Conservation (phyloP, 257 asterid genomes). For the Salvia rosmarinus region DNA sequence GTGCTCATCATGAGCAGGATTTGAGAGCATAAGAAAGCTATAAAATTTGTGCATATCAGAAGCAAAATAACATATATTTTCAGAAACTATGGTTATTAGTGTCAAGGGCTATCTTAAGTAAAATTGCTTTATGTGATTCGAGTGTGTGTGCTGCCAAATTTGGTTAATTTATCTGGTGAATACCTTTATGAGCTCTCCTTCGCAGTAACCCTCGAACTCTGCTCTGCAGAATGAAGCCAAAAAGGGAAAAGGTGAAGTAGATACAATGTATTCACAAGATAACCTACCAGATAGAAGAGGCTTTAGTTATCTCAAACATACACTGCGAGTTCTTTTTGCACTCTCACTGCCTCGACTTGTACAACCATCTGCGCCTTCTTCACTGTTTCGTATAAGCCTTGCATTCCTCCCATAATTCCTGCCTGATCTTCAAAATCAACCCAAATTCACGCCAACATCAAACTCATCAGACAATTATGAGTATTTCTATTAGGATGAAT, state of each 20-base stretch:
- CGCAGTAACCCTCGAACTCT: constrained; percentile 83
- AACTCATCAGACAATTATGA: background rate
- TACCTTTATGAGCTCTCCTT: constrained; percentile 83
- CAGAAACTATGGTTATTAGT: background rate
- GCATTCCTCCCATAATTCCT: constrained; percentile 73
- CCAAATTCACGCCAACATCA: constrained; percentile 7
- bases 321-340: constrained; percentile 73
- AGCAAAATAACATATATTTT: background rate
- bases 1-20: background rate
- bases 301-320: constrained; percentile 35
- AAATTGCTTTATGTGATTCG: constrained; percentile 16
- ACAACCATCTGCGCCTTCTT: constrained; percentile 83
- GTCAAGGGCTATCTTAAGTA: background rate
- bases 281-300: background rate
- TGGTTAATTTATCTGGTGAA: background rate
- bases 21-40: background rate
- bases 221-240: constrained; percentile 50
- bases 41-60: background rate
- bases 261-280: constrained; percentile 10
- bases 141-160: background rate
- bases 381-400: constrained; percentile 63
- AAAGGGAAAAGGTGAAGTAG: constrained; percentile 1
- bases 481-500: background rate
- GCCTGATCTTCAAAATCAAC: constrained; percentile 45
- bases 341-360: constrained; percentile 76